These are phyloP conservation scores for Erysimum pusillum DNA, from an alignment of 441 rosid genomes.

Conservation along the genomic window DNA sequence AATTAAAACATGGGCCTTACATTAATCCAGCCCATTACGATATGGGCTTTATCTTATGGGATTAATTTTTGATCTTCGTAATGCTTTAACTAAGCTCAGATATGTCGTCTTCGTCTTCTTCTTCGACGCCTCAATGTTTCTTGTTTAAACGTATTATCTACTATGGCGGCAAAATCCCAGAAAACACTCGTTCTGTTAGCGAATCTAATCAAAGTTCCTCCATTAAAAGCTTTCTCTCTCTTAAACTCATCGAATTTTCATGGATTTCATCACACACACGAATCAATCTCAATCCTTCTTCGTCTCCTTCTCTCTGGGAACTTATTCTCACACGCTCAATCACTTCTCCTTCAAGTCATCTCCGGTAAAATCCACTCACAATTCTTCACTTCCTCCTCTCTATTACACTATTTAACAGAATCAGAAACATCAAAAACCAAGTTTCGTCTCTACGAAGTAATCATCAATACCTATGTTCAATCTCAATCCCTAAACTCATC, in stretches of 20 bases:
- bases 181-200: slow-evolving; percentile 49
- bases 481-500: slow-evolving; percentile 55
- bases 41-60: background rate
- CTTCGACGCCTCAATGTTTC: background rate
- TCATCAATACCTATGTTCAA: slow-evolving; percentile 59
- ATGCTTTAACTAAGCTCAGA: background rate
- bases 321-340: slow-evolving; percentile 54
- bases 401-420: slow-evolving; percentile 55
- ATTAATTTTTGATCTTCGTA: background rate
- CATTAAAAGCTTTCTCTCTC: slow-evolving; percentile 55
- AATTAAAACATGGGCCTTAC: background rate
- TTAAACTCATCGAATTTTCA: slow-evolving; percentile 50
- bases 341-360: slow-evolving; percentile 57
- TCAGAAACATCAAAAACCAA: slow-evolving; percentile 34
- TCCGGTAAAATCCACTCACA: slow-evolving; percentile 56
- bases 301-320: slow-evolving; percentile 54
- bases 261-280: slow-evolving; percentile 57
- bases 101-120: slow-evolving; percentile 9
- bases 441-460: slow-evolving; percentile 55
- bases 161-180: slow-evolving; percentile 46
- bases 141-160: background rate
- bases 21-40: background rate
- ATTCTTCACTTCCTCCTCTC: slow-evolving; percentile 57
- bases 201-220: slow-evolving; percentile 63
- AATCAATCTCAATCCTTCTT: slow-evolving; percentile 58